These are phyloP conservation scores for Fusarium chuoi DNA, from an alignment of 2,329 filamentous ascomycete species.

Conservation along the genomic window DNA sequence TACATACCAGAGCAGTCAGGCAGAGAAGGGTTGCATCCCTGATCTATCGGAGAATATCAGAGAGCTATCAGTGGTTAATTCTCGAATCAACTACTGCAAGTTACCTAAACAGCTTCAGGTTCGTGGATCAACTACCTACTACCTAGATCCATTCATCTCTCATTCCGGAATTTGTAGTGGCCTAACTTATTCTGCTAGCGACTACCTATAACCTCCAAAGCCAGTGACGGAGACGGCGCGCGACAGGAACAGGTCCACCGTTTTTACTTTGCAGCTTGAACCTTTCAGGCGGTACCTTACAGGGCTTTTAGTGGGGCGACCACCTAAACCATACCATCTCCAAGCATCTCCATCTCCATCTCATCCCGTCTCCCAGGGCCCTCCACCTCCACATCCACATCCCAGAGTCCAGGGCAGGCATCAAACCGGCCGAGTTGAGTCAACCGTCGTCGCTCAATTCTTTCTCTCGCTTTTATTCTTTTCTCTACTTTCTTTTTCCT, in stretches of 20 bases:
- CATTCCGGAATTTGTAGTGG: slow-evolving; percentile 15
- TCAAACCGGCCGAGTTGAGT: background rate
- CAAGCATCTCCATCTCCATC: background rate
- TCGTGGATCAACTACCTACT: background rate
- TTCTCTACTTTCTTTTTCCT: background rate
- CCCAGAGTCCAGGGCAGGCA: slow-evolving; percentile 14
- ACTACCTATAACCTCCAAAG: background rate
- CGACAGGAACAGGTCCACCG: background rate
- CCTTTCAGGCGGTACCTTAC: slow-evolving; percentile 36
- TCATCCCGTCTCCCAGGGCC: background rate
- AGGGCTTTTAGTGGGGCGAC: slow-evolving; percentile 30
- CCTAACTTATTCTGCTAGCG: background rate
- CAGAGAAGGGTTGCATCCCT: slow-evolving; percentile 9
- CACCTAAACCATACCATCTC: slow-evolving; percentile 2
- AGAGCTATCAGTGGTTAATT: background rate
- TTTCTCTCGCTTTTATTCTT: background rate
- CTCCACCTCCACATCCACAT: slow-evolving; percentile 3
- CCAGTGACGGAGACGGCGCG: slow-evolving; percentile 30
- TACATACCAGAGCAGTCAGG: background rate
- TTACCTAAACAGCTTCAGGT: background rate
- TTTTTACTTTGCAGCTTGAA: slow-evolving; percentile 25
- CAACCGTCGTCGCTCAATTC: slow-evolving; percentile 13
- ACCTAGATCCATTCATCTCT: background rate
- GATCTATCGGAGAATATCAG: slow-evolving; percentile 24
- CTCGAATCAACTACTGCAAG: background rate